phyloP scores from a whole-genome alignment of 2,329 filamentous ascomycete species.

The Penicillium paneum region DNA sequence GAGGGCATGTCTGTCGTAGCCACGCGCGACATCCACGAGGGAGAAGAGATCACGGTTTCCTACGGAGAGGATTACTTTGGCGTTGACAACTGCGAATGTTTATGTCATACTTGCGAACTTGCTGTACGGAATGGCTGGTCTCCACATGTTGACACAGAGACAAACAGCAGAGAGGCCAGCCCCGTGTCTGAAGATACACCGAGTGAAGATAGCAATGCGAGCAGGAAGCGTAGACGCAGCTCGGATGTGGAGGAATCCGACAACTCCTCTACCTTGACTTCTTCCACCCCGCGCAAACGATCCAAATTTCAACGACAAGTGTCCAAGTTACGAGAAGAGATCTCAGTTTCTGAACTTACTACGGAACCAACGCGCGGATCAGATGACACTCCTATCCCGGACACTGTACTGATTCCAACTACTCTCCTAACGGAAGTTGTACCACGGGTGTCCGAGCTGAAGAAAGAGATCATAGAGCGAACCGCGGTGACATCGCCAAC shows the following conservation, averaged over 20 bases:
- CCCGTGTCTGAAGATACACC: slow-evolving; percentile 22
- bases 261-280: slow-evolving; percentile 13
- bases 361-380: slow-evolving; percentile 19
- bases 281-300: slow-evolving; percentile 33
- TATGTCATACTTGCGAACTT: slow-evolving; percentile 83
- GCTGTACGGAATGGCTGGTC: slow-evolving; percentile 78
- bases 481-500: slow-evolving; percentile 6
- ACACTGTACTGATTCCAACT: slow-evolving; percentile 3
- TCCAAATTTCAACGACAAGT: slow-evolving; percentile 33
- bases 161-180: slow-evolving; percentile 33
- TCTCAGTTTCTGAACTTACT: slow-evolving; percentile 33
- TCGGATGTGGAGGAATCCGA: slow-evolving; percentile 33
- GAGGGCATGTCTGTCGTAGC: slow-evolving; percentile 91
- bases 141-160: slow-evolving; percentile 41
- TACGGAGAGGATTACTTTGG: slow-evolving; percentile 98
- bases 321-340: slow-evolving; percentile 38
- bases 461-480: slow-evolving; percentile 14
- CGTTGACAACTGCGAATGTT: slow-evolving; percentile 87
- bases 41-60: slow-evolving; percentile 93
- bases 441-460: slow-evolving; percentile 13
- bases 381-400: slow-evolving; percentile 11
- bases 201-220: slow-evolving; percentile 15
- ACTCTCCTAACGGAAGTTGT: not conserved
- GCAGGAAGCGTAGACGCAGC: slow-evolving; percentile 30
- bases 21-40: slow-evolving; percentile 72